phyloP scores from a whole-genome alignment of 345 rosid genomes.

The Anastatica hierochuntica region DNA sequence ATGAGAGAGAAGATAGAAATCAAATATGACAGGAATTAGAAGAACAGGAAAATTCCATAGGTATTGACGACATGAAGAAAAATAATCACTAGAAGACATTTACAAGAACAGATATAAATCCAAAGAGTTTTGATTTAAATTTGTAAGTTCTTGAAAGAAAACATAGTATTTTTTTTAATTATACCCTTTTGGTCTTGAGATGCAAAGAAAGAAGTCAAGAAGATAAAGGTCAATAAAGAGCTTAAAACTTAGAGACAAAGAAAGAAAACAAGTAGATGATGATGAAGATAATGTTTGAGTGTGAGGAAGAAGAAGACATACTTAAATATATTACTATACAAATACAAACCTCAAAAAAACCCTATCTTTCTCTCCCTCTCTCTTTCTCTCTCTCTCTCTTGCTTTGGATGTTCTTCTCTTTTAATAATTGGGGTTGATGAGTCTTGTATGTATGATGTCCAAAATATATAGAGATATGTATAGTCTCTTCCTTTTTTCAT shows the following conservation, averaged over 20 bases:
- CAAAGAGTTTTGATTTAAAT: slow-evolving; percentile 22
- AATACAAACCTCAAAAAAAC: slow-evolving; percentile 17
- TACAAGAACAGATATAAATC: slow-evolving; percentile 20
- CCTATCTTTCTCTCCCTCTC: slow-evolving; percentile 6
- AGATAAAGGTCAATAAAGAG: slow-evolving; percentile 28
- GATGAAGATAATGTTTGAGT: slow-evolving; percentile 17
- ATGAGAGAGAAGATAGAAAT: slow-evolving; percentile 15
- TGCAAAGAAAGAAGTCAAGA: slow-evolving; percentile 28
- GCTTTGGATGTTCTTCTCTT: slow-evolving; percentile 13
- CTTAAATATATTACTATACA: slow-evolving; percentile 7
- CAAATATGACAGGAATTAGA: slow-evolving; percentile 15
- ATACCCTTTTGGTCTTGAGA: slow-evolving; percentile 18
- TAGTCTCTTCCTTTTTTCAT: neutral
- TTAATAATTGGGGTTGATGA: slow-evolving; percentile 19
- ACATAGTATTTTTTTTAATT: slow-evolving; percentile 24
- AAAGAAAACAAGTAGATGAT: slow-evolving; percentile 23
- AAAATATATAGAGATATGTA: slow-evolving; percentile 10
- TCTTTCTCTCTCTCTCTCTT: slow-evolving; percentile 12
- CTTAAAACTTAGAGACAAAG: slow-evolving; percentile 16
- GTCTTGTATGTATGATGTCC: neutral
- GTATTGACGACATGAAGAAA: slow-evolving; percentile 23
- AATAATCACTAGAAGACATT: slow-evolving; percentile 30
- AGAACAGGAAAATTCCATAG: slow-evolving; percentile 30
- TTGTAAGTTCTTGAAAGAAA: slow-evolving; percentile 29
- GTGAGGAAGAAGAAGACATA: slow-evolving; percentile 19